Percentiles rank a stretch among this genome's conserved stretches.
Evolutionary conservation across 305 asterid genomes (phyloP).

Genomic region (Ilex paraguariensis): DNA sequence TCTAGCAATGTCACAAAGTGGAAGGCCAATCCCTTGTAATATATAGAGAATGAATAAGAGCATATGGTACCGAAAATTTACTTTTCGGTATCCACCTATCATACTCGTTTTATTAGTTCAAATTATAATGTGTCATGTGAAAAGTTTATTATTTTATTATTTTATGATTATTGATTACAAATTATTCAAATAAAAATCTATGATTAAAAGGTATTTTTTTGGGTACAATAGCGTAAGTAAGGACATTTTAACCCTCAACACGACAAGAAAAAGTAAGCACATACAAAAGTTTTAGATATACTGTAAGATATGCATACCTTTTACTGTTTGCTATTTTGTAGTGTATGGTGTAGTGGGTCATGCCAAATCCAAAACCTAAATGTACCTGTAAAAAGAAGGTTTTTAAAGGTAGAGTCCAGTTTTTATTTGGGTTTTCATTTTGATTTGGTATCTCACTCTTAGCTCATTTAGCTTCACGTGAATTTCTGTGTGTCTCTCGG

Average conservation of each 20-base stretch:
- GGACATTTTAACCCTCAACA: too few species aligned
- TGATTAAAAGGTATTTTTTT: too few species aligned
- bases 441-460: background rate
- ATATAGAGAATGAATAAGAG: background rate
- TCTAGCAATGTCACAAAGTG: slow-evolving; percentile 1
- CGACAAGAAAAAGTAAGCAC: slow-evolving; percentile 27
- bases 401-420: slow-evolving; percentile 4
- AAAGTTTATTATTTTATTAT: too few species aligned
- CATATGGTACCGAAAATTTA: too few species aligned
- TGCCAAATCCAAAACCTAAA: slow-evolving; percentile 19
- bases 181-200: too few species aligned
- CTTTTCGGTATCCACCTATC: too few species aligned
- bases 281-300: slow-evolving; percentile 15
- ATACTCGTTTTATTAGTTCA: too few species aligned
- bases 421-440: background rate
- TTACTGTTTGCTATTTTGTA: slow-evolving; percentile 7
- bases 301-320: slow-evolving; percentile 1
- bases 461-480: background rate
- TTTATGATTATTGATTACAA: too few species aligned
- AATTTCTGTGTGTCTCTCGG: too few species aligned
- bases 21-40: background rate
- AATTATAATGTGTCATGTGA: too few species aligned
- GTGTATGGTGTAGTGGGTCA: slow-evolving; percentile 1
- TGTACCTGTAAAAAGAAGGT: slow-evolving; percentile 8
- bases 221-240: too few species aligned